Evolutionary conservation across 2,329 filamentous ascomycete genomes (phyloP), one percentile per base, ranked within the genome.

Genomic region (Lojkania enalia): DNA sequence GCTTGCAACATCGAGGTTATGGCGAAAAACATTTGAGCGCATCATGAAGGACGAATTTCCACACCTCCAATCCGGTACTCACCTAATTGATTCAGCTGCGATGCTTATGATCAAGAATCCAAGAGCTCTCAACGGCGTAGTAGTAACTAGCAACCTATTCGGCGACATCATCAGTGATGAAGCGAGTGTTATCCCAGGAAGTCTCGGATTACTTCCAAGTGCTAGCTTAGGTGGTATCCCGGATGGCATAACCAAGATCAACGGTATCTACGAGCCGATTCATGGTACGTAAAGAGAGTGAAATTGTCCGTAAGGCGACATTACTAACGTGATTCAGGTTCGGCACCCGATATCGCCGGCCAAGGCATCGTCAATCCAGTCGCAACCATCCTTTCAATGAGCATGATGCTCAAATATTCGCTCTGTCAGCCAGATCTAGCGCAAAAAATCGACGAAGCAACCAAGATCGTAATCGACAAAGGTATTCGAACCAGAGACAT

Each of bases 21-120:
- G 92, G 92, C 80, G 92, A 50, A 91, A 88, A 76, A 87, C 87
- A 2, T 87, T 96, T 33, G 84, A 82, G 30, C 88, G 96, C 74
- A 80, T 90, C 46, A 92, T 96, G 80, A 81, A 79, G 57, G 85
- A 85, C 55, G 92, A 96, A 77, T 97, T 95, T 75, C 90, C 92
- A 2, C 83, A 92, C 69, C 74, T 96, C 35, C 82, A 88, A 75
- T 75, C 95, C 32, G 83, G 85, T 55, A 92, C 96, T 71, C 91
- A 97, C 70, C 81, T 97, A 39, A 96, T 97, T 67, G 92, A 97
- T 75, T 89, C 84, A 44, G 92, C 92, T n/a, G 92, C 92, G 55
- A 96, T 97, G 91, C 77, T 96, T 59, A 90, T 97, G 87, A 82
- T 97, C 66, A 96, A 95, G 85, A 92, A 91, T 73, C 92, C 92